These are phyloP conservation scores for Juncus inflexus DNA, from an alignment of 176 grass and related monocot genomes.

Conservation along the genomic window DNA sequence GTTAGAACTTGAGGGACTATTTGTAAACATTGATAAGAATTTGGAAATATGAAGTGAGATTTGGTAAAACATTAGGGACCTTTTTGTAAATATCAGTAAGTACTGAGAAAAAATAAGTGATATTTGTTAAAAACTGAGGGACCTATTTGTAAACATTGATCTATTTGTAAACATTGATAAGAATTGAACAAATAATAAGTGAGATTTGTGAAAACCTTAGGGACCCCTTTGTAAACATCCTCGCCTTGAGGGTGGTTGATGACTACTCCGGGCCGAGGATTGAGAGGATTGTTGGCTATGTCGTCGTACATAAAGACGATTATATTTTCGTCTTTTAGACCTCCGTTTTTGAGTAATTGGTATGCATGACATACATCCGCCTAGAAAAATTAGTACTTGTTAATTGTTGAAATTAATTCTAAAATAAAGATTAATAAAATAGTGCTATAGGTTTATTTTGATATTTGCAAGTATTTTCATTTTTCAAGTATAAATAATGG, in stretches of 20 bases:
- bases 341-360: slow-evolving; percentile 64
- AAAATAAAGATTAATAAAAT: too few relatives aligned
- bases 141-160: slow-evolving; percentile 33
- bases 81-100: background rate
- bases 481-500: too few relatives aligned
- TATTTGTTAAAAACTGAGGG: slow-evolving; percentile 55
- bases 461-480: too few relatives aligned
- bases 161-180: slow-evolving; percentile 21
- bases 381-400: slow-evolving; percentile 19
- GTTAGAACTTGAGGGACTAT: slow-evolving; percentile 75
- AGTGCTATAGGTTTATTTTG: too few relatives aligned
- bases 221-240: slow-evolving; percentile 79
- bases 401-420: too few relatives aligned
- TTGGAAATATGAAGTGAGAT: slow-evolving; percentile 20
- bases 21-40: slow-evolving; percentile 1
- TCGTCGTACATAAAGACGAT: slow-evolving; percentile 92
- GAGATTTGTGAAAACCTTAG: slow-evolving; percentile 50
- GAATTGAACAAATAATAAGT: slow-evolving; percentile 19
- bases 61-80: background rate
- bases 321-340: slow-evolving; percentile 84
- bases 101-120: slow-evolving; percentile 16
- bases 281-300: slow-evolving; percentile 52
- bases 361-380: slow-evolving; percentile 91
- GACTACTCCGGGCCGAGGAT: slow-evolving; percentile 61
- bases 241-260: slow-evolving; percentile 79